Percentiles rank a stretch among this genome's conserved stretches.
These are phyloP conservation scores for Chlamydomonas reinhardtii DNA, from an alignment of 163 green algal genomes.

Conservation along the genomic window DNA sequence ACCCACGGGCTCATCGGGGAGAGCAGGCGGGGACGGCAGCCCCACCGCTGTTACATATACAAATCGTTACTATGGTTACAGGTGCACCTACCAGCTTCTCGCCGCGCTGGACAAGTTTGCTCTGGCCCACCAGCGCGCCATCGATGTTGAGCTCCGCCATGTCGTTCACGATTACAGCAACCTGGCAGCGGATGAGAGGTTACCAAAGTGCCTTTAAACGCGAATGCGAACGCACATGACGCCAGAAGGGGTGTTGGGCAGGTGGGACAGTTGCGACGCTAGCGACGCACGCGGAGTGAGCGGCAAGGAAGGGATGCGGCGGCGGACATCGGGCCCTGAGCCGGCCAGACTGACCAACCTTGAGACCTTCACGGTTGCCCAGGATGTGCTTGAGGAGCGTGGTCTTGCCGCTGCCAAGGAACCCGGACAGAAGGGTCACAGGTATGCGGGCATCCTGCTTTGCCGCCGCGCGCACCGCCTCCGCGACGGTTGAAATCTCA, in stretches of 20 bases:
- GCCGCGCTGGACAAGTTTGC: neutral
- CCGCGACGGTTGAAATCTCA: neutral
- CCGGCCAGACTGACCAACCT: constrained; percentile 34
- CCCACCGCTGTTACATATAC: too few relatives aligned
- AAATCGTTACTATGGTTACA: too few relatives aligned
- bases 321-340: too few relatives aligned
- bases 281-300: neutral
- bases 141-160: constrained; percentile 91
- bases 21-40: too few relatives aligned
- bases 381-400: constrained; percentile 82
- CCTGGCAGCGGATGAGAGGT: neutral
- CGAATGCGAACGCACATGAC: too few relatives aligned
- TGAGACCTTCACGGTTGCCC: constrained; percentile 48
- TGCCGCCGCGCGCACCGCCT: neutral
- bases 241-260: too few relatives aligned
- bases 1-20: too few relatives aligned
- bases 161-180: constrained; percentile 88
- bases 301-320: neutral
- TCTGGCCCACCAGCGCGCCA: constrained; percentile 67
- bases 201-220: too few relatives aligned
- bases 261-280: too few relatives aligned
- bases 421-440: constrained; percentile 78
- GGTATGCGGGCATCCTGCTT: constrained; percentile 54
- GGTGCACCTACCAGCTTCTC: constrained; percentile 10
- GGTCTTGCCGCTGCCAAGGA: constrained; percentile 83